A percentile compares a stretch with the other conserved stretches of the same genome.
phyloP scores from a whole-genome alignment of 495 filamentous ascomycete species.

The Neurospora sp. region DNA sequence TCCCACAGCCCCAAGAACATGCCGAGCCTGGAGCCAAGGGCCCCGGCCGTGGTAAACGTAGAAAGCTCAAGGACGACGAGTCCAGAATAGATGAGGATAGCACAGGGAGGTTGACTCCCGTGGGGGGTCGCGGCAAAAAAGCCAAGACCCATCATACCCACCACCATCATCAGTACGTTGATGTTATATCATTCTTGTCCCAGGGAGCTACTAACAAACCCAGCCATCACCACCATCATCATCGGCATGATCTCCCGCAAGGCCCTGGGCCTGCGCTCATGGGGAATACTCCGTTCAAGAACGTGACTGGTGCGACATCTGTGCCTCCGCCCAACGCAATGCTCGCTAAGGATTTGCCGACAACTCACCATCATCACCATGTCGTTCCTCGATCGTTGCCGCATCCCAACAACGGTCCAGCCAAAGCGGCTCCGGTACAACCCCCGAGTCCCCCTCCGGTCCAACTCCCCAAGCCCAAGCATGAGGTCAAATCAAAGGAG shows the following conservation, averaged over 20 bases:
- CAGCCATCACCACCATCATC: conserved; percentile 69
- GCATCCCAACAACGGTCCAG: conserved; percentile 9
- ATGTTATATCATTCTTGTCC: conserved; percentile 6
- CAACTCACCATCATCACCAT: conserved; percentile 28
- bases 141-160: conserved; percentile 48
- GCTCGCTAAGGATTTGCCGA: conserved; percentile 36
- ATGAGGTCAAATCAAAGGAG: conserved; percentile 53
- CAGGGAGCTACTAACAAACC: conserved; percentile 11
- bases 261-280: conserved; percentile 33
- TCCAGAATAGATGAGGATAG: conserved; percentile 48
- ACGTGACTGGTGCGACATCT: conserved; percentile 37
- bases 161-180: conserved; percentile 51
- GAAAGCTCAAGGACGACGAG: conserved; percentile 51
- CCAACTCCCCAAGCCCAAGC: conserved; percentile 38
- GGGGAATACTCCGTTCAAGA: conserved; percentile 27
- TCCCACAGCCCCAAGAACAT: conserved; percentile 20
- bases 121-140: conserved; percentile 46
- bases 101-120: conserved; percentile 40
- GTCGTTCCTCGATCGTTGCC: conserved; percentile 17
- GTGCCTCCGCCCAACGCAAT: conserved; percentile 44
- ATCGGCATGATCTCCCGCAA: conserved; percentile 59
- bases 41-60: conserved; percentile 42
- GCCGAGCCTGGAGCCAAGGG: conserved; percentile 20
- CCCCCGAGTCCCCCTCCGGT: conserved; percentile 32
- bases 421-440: conserved; percentile 25